Evolutionary conservation across 495 filamentous ascomycete species (phyloP).

Genomic region (Jackrogersella minutella): DNA sequence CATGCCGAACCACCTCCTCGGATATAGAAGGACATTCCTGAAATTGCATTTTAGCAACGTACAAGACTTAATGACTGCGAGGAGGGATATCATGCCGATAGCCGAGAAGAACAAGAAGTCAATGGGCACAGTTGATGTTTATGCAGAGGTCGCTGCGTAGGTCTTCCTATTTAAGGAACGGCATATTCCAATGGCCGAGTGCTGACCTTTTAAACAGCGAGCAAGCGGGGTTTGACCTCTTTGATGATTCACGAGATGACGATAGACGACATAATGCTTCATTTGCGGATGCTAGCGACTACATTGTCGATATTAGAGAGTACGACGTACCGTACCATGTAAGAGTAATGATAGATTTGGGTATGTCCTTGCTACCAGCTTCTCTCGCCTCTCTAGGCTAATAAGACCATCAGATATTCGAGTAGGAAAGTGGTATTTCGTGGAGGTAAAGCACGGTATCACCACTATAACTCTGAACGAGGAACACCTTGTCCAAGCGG

Average conservation of each 20-base stretch:
- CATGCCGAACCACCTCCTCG: slow-evolving; percentile 95
- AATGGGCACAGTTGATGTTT: slow-evolving; percentile 95
- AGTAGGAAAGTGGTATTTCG: slow-evolving; percentile 96
- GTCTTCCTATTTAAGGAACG: slow-evolving; percentile 35
- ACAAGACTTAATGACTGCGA: slow-evolving; percentile 79
- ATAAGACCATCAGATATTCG: slow-evolving; percentile 74
- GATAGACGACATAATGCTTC: slow-evolving; percentile 81
- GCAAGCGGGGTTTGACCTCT: slow-evolving; percentile 90
- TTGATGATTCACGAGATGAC: slow-evolving; percentile 87
- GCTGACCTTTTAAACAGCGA: slow-evolving; percentile 61
- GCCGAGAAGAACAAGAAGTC: slow-evolving; percentile 97
- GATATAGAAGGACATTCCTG: slow-evolving; percentile 86
- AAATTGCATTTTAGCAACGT: slow-evolving; percentile 89
- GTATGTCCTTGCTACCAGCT: slow-evolving; percentile 53
- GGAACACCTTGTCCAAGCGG: slow-evolving; percentile 86
- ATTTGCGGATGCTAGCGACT: slow-evolving; percentile 91
- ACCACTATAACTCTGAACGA: slow-evolving; percentile 83
- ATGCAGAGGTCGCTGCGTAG: slow-evolving; percentile 92
- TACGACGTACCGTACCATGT: slow-evolving; percentile 99
- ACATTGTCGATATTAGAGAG: slow-evolving; percentile 97
- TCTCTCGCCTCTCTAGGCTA: slow-evolving; percentile 16
- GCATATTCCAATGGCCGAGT: neutral
- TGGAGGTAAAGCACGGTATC: slow-evolving; percentile 90
- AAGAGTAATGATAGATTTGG: slow-evolving; percentile 94
- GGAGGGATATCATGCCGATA: slow-evolving; percentile 84